Evolutionary conservation across 495 filamentous ascomycete genomes (phyloP).

Genomic region (Aspergillus campestris): DNA sequence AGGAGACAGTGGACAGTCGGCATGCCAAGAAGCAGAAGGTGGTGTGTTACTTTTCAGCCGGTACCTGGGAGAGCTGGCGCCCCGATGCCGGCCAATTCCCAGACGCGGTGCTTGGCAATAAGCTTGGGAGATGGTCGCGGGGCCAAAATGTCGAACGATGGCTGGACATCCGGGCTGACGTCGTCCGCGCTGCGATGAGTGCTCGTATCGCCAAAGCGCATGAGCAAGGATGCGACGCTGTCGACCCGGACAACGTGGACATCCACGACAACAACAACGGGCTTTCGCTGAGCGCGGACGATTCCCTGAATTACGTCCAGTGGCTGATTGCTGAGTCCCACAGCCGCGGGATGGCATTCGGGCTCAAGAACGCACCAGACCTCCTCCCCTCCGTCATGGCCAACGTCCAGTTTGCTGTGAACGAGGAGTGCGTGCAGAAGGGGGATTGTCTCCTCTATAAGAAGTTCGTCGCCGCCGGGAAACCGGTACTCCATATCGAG

Average conservation of each 20-base stretch:
- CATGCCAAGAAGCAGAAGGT: conserved; percentile 44
- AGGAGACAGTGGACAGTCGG: conserved; percentile 35
- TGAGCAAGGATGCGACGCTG: conserved; percentile 57
- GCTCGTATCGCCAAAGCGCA: conserved; percentile 46
- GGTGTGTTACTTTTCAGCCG: conserved; percentile 69
- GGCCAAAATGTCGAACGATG: conserved; percentile 45
- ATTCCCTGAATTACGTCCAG: conserved; percentile 49
- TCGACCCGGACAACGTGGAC: conserved; percentile 68
- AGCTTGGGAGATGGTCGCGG: conserved; percentile 48
- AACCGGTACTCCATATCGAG: conserved; percentile 71
- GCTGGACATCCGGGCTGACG: conserved; percentile 48
- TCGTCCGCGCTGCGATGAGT: conserved; percentile 54
- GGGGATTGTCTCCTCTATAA: conserved; percentile 48
- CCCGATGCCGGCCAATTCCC: conserved; percentile 47
- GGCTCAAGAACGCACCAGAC: conserved; percentile 56
- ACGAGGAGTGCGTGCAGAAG: conserved; percentile 62
- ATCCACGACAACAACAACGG: conserved; percentile 53
- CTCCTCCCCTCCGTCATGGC: conserved; percentile 49
- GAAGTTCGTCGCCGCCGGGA: conserved; percentile 47
- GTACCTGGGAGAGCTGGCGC: conserved; percentile 53
- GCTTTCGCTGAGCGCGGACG: conserved; percentile 43
- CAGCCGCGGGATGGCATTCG: conserved; percentile 41
- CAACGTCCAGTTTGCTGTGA: conserved; percentile 58
- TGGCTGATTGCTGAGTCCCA: conserved; percentile 50
- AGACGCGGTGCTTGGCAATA: conserved; percentile 40